Evolutionary conservation across 306 rosid species (phyloP), one percentile per base, ranked within the genome.

Genomic region (Vigna mungo): DNA sequence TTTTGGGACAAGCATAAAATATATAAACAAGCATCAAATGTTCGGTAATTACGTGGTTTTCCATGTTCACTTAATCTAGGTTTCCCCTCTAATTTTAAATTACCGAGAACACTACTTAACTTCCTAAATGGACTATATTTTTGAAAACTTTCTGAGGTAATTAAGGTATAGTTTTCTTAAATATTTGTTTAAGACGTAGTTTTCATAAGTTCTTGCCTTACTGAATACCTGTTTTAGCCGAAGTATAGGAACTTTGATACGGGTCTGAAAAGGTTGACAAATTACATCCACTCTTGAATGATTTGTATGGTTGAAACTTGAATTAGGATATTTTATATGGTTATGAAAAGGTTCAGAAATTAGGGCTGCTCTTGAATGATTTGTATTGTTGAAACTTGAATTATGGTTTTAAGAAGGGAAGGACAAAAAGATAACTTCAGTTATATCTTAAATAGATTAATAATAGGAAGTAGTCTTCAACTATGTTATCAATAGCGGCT

Each of bases 171-270:
- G 20, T 37, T 46, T 58, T 27, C 6, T 30, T 30, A 30, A 30
- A 30, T 30, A 30, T 30, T 23, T 58, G 21, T 74, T 79, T 71
- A 46, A 61, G 77, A 72, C 21, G 0, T 41, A 21, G 20, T 37
- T 44, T 73, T 27, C 6, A 1, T 17, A 25, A 27, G 70, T 44
- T 74, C 58, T 21, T 53, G 20, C 74, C 46, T 77, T 54, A 7
- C 18, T 44, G 60, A 81, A 68, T 68, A 59, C 62, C 47, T 62
- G 16, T 46, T 14, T 7, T 25, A 58, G 56, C 63, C 46, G 39
- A 15, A 59, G 15, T 68, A 25, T 68, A 37, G 20, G 62, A 51
- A 48, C 44, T 37, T 59, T 58, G 55, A 37, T 52, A 25, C 15
- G 53, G 30, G 10, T 76, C 17, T 68, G 49, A 51, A 48, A 21